Evolutionary conservation across 1,284 basidiomycete genomes (phyloP).

Genomic region (Trametes versicolor): DNA sequence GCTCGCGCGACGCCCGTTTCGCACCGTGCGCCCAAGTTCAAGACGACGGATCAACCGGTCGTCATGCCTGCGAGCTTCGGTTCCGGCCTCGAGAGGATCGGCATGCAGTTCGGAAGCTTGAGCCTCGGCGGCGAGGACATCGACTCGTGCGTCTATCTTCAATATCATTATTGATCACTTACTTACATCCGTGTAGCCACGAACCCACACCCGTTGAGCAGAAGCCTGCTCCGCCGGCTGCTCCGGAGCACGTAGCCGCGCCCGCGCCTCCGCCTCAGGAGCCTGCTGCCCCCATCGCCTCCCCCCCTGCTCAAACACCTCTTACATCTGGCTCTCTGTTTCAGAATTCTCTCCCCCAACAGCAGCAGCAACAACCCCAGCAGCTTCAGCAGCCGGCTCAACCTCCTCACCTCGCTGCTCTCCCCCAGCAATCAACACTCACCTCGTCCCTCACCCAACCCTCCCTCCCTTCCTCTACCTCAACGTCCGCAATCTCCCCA

Average conservation of each 20-base stretch:
- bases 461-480: slow-evolving; percentile 41
- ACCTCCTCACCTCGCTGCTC: slow-evolving; percentile 44
- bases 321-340: slow-evolving; percentile 48
- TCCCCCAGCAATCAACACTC: slow-evolving; percentile 53
- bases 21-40: slow-evolving; percentile 69
- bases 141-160: slow-evolving; percentile 52
- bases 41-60: slow-evolving; percentile 77
- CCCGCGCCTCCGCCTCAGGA: slow-evolving; percentile 36
- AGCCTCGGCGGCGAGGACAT: slow-evolving; percentile 73
- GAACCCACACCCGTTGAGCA: slow-evolving; percentile 41
- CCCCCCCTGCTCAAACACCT: slow-evolving; percentile 46
- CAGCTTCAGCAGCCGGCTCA: slow-evolving; percentile 35
- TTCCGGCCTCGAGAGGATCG: slow-evolving; percentile 71
- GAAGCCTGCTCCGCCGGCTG: slow-evolving; percentile 41
- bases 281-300: slow-evolving; percentile 36
- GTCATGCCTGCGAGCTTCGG: slow-evolving; percentile 75
- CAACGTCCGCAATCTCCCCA: slow-evolving; percentile 49
- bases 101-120: slow-evolving; percentile 86
- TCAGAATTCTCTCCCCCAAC: slow-evolving; percentile 57
- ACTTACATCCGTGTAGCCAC: slow-evolving; percentile 27
- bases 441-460: slow-evolving; percentile 51
- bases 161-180: not conserved
- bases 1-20: slow-evolving; percentile 59
- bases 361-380: slow-evolving; percentile 44
- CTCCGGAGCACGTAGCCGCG: slow-evolving; percentile 38